These are phyloP conservation scores for Ceratocystis diversiconidia DNA, from an alignment of 2,329 filamentous ascomycete species.

Conservation along the genomic window DNA sequence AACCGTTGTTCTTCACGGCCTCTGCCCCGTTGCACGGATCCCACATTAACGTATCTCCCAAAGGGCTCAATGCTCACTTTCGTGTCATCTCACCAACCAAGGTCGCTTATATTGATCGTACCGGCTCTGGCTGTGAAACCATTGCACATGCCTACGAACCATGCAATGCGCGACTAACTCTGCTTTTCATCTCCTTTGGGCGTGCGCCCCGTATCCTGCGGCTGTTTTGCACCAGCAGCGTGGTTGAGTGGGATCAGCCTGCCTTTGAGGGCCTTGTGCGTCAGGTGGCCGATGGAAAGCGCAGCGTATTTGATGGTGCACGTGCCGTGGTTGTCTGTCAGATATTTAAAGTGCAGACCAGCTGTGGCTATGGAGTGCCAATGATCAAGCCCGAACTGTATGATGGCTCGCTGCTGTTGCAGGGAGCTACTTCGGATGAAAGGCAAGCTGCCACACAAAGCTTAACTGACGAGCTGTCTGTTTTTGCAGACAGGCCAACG, in stretches of 20 bases:
- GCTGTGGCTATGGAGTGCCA: constrained; percentile 52
- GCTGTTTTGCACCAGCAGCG: constrained; percentile 44
- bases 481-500: constrained; percentile 41
- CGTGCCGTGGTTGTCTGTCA: constrained; percentile 47
- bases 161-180: constrained; percentile 52
- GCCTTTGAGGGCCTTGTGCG: constrained; percentile 36
- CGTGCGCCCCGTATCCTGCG: constrained; percentile 46
- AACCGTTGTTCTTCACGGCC: constrained; percentile 62
- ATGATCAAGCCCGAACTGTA: constrained; percentile 32
- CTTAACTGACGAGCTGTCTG: constrained; percentile 25
- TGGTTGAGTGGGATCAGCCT: constrained; percentile 45
- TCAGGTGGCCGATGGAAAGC: constrained; percentile 27
- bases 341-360: constrained; percentile 52
- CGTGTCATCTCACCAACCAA: constrained; percentile 42
- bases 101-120: constrained; percentile 61
- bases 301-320: constrained; percentile 33
- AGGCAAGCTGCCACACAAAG: not conserved
- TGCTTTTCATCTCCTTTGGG: constrained; percentile 60
- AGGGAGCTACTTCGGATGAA: constrained; percentile 13
- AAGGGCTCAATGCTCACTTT: constrained; percentile 53
- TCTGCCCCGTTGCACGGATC: constrained; percentile 52
- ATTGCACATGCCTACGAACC: constrained; percentile 57
- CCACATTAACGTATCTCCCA: constrained; percentile 66
- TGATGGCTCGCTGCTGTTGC: constrained; percentile 2
- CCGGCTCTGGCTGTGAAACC: constrained; percentile 62